Evolutionary conservation across 2,329 filamentous ascomycete species (phyloP).

Genomic region (Xylariaceae sp.): DNA sequence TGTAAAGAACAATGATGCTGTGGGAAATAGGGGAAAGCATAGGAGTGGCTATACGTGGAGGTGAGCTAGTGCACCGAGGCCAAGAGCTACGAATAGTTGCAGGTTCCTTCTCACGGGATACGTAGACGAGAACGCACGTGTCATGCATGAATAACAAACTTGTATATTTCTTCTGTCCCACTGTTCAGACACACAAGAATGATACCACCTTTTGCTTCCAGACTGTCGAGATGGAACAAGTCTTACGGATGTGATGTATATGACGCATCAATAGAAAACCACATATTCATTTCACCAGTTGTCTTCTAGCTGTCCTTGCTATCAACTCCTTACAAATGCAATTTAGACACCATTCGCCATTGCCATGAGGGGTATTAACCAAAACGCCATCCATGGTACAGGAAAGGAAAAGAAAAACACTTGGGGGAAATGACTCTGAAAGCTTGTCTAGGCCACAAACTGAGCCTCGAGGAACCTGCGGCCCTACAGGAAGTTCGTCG

Average conservation of each 20-base stretch:
- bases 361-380: constrained; percentile 34
- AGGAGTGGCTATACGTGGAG: not conserved
- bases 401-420: too few species aligned
- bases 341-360: constrained; percentile 31
- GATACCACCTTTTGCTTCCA: too few species aligned
- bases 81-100: not conserved
- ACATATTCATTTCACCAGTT: not conserved
- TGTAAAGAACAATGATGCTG: constrained; percentile 1
- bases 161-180: constrained; percentile 27
- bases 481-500: constrained; percentile 56
- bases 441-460: not conserved
- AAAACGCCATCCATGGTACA: constrained; percentile 23
- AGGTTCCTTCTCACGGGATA: not conserved
- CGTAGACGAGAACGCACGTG: constrained; percentile 4
- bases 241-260: not conserved
- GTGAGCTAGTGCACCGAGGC: not conserved
- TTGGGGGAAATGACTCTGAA: too few species aligned
- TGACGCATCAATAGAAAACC: not conserved
- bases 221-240: not conserved
- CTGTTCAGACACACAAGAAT: too few species aligned
- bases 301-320: not conserved
- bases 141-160: constrained; percentile 23
- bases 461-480: not conserved
- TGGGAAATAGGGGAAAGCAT: not conserved
- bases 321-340: constrained; percentile 10